Base-by-base conservation (phyloP, 345 rosid genomes). In the Brassica carinata region DNA sequence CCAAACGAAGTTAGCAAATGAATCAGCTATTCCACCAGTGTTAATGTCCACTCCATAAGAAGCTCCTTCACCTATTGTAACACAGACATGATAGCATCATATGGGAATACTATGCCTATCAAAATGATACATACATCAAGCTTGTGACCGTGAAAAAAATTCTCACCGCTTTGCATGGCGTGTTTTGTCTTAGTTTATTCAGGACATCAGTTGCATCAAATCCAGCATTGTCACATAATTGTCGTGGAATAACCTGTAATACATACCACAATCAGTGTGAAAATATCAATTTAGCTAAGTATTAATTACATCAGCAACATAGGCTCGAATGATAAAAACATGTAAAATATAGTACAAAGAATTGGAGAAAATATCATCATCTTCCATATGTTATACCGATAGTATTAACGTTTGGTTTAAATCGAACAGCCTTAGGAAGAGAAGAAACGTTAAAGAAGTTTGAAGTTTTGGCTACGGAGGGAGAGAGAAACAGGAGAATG, bases 171-270 rank as follows among this genome's bases (percentile, higher is more conserved):
- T 73, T 90, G 91, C 79, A 88, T 92, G 23, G 95, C 95, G 83
- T 96, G 99, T 71, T 96, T 87, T 93, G 97, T 78, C 99, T 89
- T 69, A 94, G 82, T 88, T 96, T 96, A 87, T 94, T 96, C 84
- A 96, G 85, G 69, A 96, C 94, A 85, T 96, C 99, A 84, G 98
- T 96, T 36, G 99, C 97, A 85, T 96, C 99, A 86, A 92, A 96
- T 76, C 98, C 99, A 78, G 99, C 99, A 88, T 96, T 96, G 86
- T 94, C 98, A 83, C 98, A 96, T 62, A 96, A 87, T 73, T 96
- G 99, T 33, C 97, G 80, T 69, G 99, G 99, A 79, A 96, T 96
- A 71, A 96, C 91, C 99, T 96, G 88, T 27, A 10, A 33, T 33
- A 43, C 48, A 27, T 34, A 72, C 33, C 78, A 88, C 58, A 33